Base-by-base conservation (phyloP, 805 yeast genomes). In the Candida xyloterini region DNA sequence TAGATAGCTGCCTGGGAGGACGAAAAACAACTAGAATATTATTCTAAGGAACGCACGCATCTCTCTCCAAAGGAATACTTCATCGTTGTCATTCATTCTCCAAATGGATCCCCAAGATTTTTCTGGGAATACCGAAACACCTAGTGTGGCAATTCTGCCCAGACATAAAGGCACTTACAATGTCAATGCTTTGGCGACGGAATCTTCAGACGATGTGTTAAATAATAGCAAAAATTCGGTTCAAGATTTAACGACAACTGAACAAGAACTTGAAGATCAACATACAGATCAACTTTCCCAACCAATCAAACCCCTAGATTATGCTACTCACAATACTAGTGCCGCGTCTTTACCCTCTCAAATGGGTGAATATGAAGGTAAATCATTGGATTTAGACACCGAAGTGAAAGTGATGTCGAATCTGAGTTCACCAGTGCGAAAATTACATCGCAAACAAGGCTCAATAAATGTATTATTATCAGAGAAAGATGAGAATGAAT, bases 151-250 rank as follows among this genome's bases (percentile, higher is more conserved):
- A 15, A 15, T 14, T n/a, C 36, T 59, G 14, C 65, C 65, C 16
- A 55, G 65, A 18, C 50, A 48, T 28, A 44, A 52, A 28, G 63
- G 55, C 7, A 58, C 62, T 1, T 33, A 53, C 22, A 51, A 60
- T 36, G 62, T 60, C 27, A 56, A 55, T 38, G 60, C 55, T 1
- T 37, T 60, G 27, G 47, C 55, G 10, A 26, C 47, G 13, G 47
- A 44, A 14, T 45, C 43, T 15, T 7, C 33, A 14, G 46, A 38
- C 1, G 35, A 37, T 18, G 31, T 25, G n/a, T 34, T 25, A 28
- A 29, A 39, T 7, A 15, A 29, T 25, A 25, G 32, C 22, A 9
- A 4, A 16, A 20, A 15, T 5, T 29, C 22, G 10, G 10, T 7
- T 5, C 20, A 44, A 44, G 39, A 33, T 24, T 43, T 47, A 10